Evolutionary conservation across 345 rosid species (phyloP).

Genomic region (Clarkia xantiana): DNA sequence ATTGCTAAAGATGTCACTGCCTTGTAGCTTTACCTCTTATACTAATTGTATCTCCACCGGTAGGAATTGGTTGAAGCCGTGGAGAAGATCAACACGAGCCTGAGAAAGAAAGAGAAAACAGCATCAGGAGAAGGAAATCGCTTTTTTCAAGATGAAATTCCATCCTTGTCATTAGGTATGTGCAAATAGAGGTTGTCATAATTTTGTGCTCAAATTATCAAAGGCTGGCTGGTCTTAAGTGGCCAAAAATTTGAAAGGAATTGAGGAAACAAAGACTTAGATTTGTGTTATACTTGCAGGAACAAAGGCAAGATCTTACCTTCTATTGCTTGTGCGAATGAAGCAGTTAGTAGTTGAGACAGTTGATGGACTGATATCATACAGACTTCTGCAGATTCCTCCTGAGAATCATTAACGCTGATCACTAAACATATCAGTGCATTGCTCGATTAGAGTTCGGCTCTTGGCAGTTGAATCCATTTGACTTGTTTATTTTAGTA

Average conservation of each 20-base stretch:
- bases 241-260: no score
- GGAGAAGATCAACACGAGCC: constrained; percentile 47
- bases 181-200: not conserved
- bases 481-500: no score
- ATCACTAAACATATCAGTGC: no score
- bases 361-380: constrained; percentile 35
- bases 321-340: constrained; percentile 49
- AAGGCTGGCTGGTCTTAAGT: no score
- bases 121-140: constrained; percentile 17
- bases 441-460: no score
- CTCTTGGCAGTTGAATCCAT: no score
- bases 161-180: constrained; percentile 51
- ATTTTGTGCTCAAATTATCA: not conserved
- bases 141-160: constrained; percentile 56
- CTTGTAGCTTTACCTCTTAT: not conserved
- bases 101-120: constrained; percentile 28
- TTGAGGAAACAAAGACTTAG: no score
- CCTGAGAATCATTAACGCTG: no score
- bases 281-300: constrained; percentile 19
- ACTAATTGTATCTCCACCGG: constrained; percentile 3
- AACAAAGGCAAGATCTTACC: constrained; percentile 49
- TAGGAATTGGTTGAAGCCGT: constrained; percentile 68
- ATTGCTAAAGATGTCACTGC: not conserved
- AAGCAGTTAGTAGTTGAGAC: constrained; percentile 52
- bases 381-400: constrained; percentile 21